Conservation (phyloP, 192 early-diverging fungal genomes). For the Coemansia sp. region DNA sequence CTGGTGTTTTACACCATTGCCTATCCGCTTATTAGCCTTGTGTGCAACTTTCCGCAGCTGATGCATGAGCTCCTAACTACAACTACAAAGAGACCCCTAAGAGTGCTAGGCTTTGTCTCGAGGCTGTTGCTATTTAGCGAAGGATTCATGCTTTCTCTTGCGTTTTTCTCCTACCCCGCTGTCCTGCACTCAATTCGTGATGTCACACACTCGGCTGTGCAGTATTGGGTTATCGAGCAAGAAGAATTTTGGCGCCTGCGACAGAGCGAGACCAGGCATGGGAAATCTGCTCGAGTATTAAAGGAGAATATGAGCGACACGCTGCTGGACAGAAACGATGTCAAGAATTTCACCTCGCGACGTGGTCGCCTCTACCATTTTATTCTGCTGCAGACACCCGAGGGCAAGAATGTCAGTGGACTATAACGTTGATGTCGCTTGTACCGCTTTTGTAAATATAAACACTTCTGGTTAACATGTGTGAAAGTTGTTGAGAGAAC, state of each 20-base stretch:
- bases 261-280: constrained; percentile 12
- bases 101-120: constrained; percentile 15
- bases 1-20: constrained; percentile 50
- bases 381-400: constrained; percentile 29
- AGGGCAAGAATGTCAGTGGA: constrained; percentile 26
- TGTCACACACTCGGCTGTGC: constrained; percentile 34
- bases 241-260: constrained; percentile 48
- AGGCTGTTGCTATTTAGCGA: constrained; percentile 32
- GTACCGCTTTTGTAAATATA: neutral
- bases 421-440: neutral
- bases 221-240: constrained; percentile 54
- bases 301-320: neutral
- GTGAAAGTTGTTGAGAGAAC: neutral
- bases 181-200: constrained; percentile 47
- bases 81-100: constrained; percentile 12
- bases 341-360: constrained; percentile 32
- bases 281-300: neutral
- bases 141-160: constrained; percentile 33
- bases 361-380: constrained; percentile 42
- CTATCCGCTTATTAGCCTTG: constrained; percentile 44
- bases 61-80: constrained; percentile 40
- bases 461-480: neutral
- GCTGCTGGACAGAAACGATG: constrained; percentile 25
- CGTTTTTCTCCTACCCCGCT: constrained; percentile 49
- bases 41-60: constrained; percentile 44